These are phyloP conservation scores for Apophysomyces ossiformis DNA, from an alignment of 371 early-diverging fungal species.

Conservation along the genomic window DNA sequence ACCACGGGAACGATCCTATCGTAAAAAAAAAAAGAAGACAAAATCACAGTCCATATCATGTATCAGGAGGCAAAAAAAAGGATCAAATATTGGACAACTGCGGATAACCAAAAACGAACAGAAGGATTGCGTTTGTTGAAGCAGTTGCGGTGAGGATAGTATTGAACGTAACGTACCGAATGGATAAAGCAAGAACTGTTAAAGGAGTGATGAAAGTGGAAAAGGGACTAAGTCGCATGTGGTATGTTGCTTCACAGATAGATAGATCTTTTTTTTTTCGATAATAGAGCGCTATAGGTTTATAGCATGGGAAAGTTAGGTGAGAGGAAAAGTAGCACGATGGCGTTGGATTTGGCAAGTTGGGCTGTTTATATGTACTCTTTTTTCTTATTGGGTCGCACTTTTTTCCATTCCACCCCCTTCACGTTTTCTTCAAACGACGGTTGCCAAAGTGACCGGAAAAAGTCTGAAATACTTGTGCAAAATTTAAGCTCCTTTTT, in stretches of 20 bases:
- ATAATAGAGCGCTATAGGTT: not conserved
- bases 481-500: too few species aligned
- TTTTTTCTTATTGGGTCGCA: constrained; percentile 8
- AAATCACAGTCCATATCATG: constrained; percentile 6
- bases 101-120: constrained; percentile 9
- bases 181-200: not conserved
- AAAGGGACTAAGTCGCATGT: constrained; percentile 1
- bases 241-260: constrained; percentile 11
- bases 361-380: not conserved
- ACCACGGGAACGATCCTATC: not conserved
- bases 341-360: constrained; percentile 8
- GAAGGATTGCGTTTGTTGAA: constrained; percentile 2
- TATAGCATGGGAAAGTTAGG: constrained; percentile 8
- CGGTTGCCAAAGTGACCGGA: too few species aligned
- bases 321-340: constrained; percentile 11
- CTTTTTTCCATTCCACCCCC: not conserved
- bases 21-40: not conserved
- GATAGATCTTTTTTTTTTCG: too few species aligned
- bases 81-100: not conserved
- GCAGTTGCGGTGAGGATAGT: constrained; percentile 5
- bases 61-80: not conserved
- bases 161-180: constrained; percentile 1
- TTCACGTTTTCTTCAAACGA: too few species aligned
- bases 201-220: constrained; percentile 2
- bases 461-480: too few species aligned